Conservation (phyloP, 305 asterid genomes). For the Rubia tinctorum region DNA sequence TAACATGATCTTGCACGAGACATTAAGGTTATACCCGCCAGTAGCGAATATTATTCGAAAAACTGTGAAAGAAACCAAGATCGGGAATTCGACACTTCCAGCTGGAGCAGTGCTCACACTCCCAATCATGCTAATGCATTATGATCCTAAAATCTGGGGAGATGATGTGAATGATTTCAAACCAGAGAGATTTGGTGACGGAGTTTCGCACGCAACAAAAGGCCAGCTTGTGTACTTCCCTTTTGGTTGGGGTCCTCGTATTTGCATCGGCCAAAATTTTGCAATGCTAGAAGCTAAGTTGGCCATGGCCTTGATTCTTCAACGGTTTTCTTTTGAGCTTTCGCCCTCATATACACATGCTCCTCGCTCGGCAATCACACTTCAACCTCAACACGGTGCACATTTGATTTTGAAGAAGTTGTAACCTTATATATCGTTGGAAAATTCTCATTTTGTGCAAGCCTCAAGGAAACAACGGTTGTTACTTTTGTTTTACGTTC, state of each 20-base stretch:
- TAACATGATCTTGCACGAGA: constrained; percentile 21
- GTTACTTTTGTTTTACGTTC: no score
- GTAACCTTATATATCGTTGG: not conserved
- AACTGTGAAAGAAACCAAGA: constrained; percentile 1
- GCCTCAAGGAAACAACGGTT: no score
- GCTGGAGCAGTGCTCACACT: constrained; percentile 8
- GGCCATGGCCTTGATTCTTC: constrained; percentile 14
- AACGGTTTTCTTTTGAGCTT: constrained; percentile 14
- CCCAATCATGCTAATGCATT: constrained; percentile 14
- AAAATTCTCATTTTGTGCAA: no score
- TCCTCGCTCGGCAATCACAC: constrained; percentile 1
- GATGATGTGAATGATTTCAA: constrained; percentile 18
- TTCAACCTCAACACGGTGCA: constrained; percentile 20
- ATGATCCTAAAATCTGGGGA: constrained; percentile 19
- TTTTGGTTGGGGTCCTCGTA: constrained; percentile 20
- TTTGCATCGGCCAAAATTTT: constrained; percentile 18
- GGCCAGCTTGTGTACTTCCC: constrained; percentile 15
- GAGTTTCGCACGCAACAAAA: constrained; percentile 11
- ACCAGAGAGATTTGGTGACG: constrained; percentile 14
- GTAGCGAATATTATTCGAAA: not conserved
- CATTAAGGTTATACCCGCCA: constrained; percentile 22
- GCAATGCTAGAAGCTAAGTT: constrained; percentile 18
- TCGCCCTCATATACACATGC: constrained; percentile 17
- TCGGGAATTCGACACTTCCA: constrained; percentile 17
- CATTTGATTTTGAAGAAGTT: constrained; percentile 10